A percentile compares a stretch with the other conserved stretches of the same genome.
phyloP scores from a whole-genome alignment of 2,329 filamentous ascomycete genomes.

The Spiromastix sp. region DNA sequence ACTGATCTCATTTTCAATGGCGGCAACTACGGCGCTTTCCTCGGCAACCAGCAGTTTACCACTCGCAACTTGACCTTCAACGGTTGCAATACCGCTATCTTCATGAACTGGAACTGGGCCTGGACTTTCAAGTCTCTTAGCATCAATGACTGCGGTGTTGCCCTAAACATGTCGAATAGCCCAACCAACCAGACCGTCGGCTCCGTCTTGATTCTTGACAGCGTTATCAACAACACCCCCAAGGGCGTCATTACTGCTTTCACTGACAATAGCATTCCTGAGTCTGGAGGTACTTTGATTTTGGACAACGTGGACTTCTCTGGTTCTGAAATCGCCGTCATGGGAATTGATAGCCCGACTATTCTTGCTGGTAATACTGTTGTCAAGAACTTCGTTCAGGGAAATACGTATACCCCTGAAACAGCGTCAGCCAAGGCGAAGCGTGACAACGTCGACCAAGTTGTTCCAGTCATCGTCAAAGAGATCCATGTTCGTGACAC shows the following conservation, averaged over 20 bases:
- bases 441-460: neutral
- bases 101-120: conserved; percentile 86
- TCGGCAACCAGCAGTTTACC: conserved; percentile 82
- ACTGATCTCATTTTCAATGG: conserved; percentile 74
- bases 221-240: conserved; percentile 62
- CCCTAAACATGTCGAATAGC: conserved; percentile 66
- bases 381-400: conserved; percentile 67
- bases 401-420: conserved; percentile 53
- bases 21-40: conserved; percentile 64
- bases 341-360: conserved; percentile 42
- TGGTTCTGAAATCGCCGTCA: conserved; percentile 58
- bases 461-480: neutral
- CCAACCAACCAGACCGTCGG: conserved; percentile 64
- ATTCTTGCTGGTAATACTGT: conserved; percentile 61
- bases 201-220: conserved; percentile 74
- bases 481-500: neutral
- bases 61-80: conserved; percentile 75
- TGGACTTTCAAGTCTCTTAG: conserved; percentile 69
- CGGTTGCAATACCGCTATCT: conserved; percentile 70
- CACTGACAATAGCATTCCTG: conserved; percentile 47
- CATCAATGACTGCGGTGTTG: conserved; percentile 63
- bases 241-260: conserved; percentile 69
- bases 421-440: conserved; percentile 6
- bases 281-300: conserved; percentile 70
- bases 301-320: conserved; percentile 84